Percentiles rank a stretch among this genome's conserved stretches.
phyloP scores from a whole-genome alignment of 2,329 filamentous ascomycete species.

The Biscogniauxia mediterranea region DNA sequence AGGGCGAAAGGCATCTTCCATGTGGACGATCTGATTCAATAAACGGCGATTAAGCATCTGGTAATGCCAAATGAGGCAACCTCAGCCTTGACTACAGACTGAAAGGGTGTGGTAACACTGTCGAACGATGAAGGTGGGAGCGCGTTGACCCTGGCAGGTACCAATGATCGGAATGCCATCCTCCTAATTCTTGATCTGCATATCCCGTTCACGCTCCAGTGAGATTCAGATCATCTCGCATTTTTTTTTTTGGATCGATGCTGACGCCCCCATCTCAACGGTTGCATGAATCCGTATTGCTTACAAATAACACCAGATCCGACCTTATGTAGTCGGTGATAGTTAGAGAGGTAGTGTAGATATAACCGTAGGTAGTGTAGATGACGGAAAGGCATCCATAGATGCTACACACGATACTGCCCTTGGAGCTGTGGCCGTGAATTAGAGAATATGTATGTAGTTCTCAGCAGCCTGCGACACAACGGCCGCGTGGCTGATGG shows the following conservation, averaged over 20 bases:
- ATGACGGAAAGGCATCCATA: neutral
- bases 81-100: neutral
- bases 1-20: neutral
- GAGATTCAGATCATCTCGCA: slow-evolving; percentile 29
- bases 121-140: neutral
- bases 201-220: slow-evolving; percentile 15
- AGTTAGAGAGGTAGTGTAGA: too few species aligned
- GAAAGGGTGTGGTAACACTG: neutral
- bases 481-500: slow-evolving; percentile 16
- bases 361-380: neutral
- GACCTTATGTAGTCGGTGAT: neutral
- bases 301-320: neutral
- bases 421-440: too few species aligned
- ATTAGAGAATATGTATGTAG: too few species aligned
- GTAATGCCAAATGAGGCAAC: neutral
- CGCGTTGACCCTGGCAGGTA: neutral
- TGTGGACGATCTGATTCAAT: neutral
- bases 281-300: neutral
- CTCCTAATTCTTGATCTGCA: slow-evolving; percentile 17
- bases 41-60: neutral
- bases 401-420: too few species aligned
- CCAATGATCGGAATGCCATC: slow-evolving; percentile 14
- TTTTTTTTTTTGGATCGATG: slow-evolving; percentile 30
- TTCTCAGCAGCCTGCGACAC: neutral
- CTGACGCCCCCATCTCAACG: slow-evolving; percentile 23